Evolutionary conservation across 2,329 filamentous ascomycete genomes (phyloP).

Genomic region (Sporothrix pseudoabietina): DNA sequence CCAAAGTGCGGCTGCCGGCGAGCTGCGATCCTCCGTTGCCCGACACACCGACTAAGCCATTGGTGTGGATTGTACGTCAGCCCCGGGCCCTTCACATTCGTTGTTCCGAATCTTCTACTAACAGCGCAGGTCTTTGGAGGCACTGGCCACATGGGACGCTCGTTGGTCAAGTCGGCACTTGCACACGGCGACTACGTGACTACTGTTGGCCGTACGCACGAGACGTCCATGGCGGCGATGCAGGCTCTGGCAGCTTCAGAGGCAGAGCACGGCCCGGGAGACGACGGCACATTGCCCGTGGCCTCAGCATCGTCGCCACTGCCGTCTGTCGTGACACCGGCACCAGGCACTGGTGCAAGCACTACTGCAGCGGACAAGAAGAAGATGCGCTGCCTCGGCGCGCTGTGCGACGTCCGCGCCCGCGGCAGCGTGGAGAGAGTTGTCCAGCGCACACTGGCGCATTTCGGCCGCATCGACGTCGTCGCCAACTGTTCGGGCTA

Average conservation of each 20-base stretch:
- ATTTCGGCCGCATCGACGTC: constrained; percentile 82
- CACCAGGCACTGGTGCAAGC: constrained; percentile 39
- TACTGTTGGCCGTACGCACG: constrained; percentile 80
- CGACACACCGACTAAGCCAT: constrained; percentile 68
- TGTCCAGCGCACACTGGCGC: constrained; percentile 68
- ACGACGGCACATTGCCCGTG: constrained; percentile 59
- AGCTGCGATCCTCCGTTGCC: constrained; percentile 84
- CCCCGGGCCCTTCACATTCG: not conserved
- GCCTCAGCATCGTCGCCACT: constrained; percentile 45
- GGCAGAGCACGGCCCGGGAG: constrained; percentile 49
- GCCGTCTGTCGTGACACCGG: not conserved
- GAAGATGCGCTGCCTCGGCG: constrained; percentile 66
- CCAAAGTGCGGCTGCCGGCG: constrained; percentile 66
- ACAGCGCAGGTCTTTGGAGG: constrained; percentile 81
- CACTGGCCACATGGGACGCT: constrained; percentile 95
- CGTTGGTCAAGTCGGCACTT: constrained; percentile 80
- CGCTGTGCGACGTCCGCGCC: constrained; percentile 88
- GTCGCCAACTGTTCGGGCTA: constrained; percentile 94
- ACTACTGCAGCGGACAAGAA: constrained; percentile 53
- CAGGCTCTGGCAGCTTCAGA: constrained; percentile 56
- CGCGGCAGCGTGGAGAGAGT: constrained; percentile 74
- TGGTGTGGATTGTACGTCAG: constrained; percentile 80
- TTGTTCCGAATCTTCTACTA: not conserved
- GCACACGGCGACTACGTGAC: constrained; percentile 80
- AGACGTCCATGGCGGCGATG: constrained; percentile 74